Base-by-base conservation (phyloP, 2,329 filamentous ascomycete species). In the Hypoxylon sp. region DNA sequence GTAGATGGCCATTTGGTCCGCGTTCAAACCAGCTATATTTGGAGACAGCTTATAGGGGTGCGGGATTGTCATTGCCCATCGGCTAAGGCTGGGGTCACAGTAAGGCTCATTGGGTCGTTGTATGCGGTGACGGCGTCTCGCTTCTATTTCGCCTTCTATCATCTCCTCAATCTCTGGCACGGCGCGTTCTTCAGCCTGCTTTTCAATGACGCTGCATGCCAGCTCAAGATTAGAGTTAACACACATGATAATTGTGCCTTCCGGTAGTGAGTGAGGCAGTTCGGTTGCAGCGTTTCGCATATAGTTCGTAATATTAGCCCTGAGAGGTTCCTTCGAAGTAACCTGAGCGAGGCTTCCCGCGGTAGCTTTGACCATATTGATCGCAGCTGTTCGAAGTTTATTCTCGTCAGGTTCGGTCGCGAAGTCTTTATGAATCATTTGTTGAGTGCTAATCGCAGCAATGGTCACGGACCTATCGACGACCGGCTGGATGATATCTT, bases 381-480 rank as follows among this genome's bases (percentile, higher is more conserved):
- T 90, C 3, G 96, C 95, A 33, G 94, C 92, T 55, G 90, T 92
- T 57, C 94, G 91, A 59, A 98, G 87, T 68, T 93, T 92, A 72
- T 93, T 92, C 81, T 97, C 93, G 75, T 98, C 94, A 2, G 91
- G 89, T 77, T 99, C 97, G 59, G 94, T 97, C 0, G 93, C 92
- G 78, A 98, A 99, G 78, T 99, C 96, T 79, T 99, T 99, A 74
- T 93, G 91, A 46, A 99, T 93, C 81, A 99, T 92, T 80, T 98
- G 94, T 68, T 94, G 92, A 0, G 97, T 98, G 2, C 95, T 97
- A 67, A 99, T 98, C 1, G 95, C 95, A 50, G 96, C 96, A 78
- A 99, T 99, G 0, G 97, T 98, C 42, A 99, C 95, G 1, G 96
- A 99, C 60, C 96, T 89, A 79, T 99, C 97, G 13, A 99, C 97